Conservation (phyloP, 768 basidiomycete genomes). For the Dioszegia hungarica region DNA sequence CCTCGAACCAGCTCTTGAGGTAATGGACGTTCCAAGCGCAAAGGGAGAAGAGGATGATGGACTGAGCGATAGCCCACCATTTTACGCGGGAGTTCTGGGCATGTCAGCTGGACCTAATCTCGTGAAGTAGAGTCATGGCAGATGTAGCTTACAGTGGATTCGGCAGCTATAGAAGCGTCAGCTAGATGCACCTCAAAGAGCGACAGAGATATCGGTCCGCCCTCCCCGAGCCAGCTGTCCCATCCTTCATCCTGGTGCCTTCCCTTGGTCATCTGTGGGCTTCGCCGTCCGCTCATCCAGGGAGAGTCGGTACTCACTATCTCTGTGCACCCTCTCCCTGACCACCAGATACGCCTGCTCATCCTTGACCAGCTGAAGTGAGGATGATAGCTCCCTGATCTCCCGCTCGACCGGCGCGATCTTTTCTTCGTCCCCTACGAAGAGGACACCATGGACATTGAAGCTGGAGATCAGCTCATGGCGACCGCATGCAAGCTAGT, state of each 20-base stretch:
- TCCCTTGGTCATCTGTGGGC: too few species aligned
- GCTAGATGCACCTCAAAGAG: too few species aligned
- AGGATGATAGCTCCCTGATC: conserved; percentile 76
- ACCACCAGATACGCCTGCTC: conserved; percentile 99
- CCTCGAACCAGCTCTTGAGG: conserved; percentile 90
- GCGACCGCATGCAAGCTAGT: not conserved
- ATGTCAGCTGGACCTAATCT: not conserved
- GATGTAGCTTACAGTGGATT: conserved; percentile 46
- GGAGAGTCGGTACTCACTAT: conserved; percentile 90
- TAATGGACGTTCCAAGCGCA: conserved; percentile 98
- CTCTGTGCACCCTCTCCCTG: conserved; percentile 83
- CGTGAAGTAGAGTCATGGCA: not conserved
- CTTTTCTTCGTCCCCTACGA: conserved; percentile 75
- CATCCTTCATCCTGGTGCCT: too few species aligned
- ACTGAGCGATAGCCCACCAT: conserved; percentile 96
- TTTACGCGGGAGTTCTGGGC: conserved; percentile 77
- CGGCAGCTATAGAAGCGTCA: conserved; percentile 46
- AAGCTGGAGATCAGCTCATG: conserved; percentile 57
- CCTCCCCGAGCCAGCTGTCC: too few species aligned
- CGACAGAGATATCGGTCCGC: too few species aligned
- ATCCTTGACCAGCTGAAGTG: conserved; percentile 84
- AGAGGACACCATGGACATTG: conserved; percentile 96
- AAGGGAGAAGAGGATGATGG: conserved; percentile 75
- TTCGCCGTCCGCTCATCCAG: too few species aligned
- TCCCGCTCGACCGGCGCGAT: conserved; percentile 96